These are phyloP conservation scores for Piloderma croceum DNA, from an alignment of 768 basidiomycete genomes.

Conservation along the genomic window DNA sequence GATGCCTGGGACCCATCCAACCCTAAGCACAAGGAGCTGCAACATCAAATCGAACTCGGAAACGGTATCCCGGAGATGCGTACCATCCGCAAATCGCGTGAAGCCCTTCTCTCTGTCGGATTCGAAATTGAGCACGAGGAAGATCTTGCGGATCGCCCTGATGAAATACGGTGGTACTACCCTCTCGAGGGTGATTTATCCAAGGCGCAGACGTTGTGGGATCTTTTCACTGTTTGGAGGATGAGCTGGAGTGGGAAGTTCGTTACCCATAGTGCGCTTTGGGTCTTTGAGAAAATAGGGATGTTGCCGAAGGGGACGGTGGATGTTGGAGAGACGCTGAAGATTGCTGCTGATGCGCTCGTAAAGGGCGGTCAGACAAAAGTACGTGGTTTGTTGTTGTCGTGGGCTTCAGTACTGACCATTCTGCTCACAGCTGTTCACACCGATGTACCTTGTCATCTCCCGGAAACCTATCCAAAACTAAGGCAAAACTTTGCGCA, in stretches of 20 bases:
- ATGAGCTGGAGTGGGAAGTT: constrained; percentile 85
- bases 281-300: constrained; percentile 70
- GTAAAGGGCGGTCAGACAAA: constrained; percentile 84
- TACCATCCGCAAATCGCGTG: constrained; percentile 56
- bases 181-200: constrained; percentile 89
- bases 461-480: constrained; percentile 46
- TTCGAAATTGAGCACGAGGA: constrained; percentile 88
- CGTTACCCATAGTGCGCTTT: constrained; percentile 76
- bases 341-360: constrained; percentile 71
- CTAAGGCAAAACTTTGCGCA: no score
- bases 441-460: constrained; percentile 79
- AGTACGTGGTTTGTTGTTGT: constrained; percentile 36
- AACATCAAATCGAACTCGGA: constrained; percentile 88
- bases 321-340: constrained; percentile 84
- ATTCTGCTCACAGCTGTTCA: constrained; percentile 57
- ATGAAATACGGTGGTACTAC: constrained; percentile 88
- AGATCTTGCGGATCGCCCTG: constrained; percentile 83
- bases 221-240: constrained; percentile 82
- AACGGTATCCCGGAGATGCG: constrained; percentile 99
- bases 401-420: constrained; percentile 9
- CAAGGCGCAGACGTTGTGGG: constrained; percentile 94
- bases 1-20: constrained; percentile 84
- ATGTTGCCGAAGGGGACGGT: constrained; percentile 89
- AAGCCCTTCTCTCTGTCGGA: constrained; percentile 79
- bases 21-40: constrained; percentile 83